Conservation (phyloP, 2,329 filamentous ascomycete species). For the Fusarium guadeloupense region DNA sequence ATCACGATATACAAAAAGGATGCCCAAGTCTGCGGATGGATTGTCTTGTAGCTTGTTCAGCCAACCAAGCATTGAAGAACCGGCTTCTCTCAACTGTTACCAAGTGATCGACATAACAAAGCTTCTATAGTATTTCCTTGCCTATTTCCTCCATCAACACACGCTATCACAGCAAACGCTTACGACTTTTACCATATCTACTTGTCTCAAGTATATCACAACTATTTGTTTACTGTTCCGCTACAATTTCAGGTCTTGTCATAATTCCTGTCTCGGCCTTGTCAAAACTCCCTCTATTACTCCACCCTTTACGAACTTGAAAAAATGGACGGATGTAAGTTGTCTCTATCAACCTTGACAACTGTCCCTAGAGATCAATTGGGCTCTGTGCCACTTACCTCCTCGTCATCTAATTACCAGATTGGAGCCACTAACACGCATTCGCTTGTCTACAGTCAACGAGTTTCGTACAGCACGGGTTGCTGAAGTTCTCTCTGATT, state of each 20-base stretch:
- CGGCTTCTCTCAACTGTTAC: conserved; percentile 41
- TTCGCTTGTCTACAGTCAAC: conserved; percentile 59
- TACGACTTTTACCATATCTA: neutral
- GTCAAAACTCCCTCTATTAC: conserved; percentile 7
- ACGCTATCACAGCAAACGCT: conserved; percentile 11
- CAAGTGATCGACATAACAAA: conserved; percentile 37
- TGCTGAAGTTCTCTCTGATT: conserved; percentile 69
- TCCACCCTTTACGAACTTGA: neutral
- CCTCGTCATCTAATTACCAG: neutral
- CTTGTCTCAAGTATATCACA: conserved; percentile 13
- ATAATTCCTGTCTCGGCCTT: neutral
- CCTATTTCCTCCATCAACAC: conserved; percentile 12
- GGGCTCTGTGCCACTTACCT: neutral
- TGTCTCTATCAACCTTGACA: conserved; percentile 15
- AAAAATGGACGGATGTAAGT: conserved; percentile 44
- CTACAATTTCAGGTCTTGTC: neutral
- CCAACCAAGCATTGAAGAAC: conserved; percentile 39
- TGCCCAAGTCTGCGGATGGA: conserved; percentile 30
- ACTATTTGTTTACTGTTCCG: neutral
- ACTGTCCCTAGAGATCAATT: conserved; percentile 6
- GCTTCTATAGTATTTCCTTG: conserved; percentile 30
- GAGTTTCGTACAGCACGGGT: conserved; percentile 67
- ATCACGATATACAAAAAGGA: conserved; percentile 46
- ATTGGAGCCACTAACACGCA: conserved; percentile 32
- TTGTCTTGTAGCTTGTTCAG: conserved; percentile 21